Evolutionary conservation across 306 rosid species (phyloP).

Genomic region (Luffa acutangula): DNA sequence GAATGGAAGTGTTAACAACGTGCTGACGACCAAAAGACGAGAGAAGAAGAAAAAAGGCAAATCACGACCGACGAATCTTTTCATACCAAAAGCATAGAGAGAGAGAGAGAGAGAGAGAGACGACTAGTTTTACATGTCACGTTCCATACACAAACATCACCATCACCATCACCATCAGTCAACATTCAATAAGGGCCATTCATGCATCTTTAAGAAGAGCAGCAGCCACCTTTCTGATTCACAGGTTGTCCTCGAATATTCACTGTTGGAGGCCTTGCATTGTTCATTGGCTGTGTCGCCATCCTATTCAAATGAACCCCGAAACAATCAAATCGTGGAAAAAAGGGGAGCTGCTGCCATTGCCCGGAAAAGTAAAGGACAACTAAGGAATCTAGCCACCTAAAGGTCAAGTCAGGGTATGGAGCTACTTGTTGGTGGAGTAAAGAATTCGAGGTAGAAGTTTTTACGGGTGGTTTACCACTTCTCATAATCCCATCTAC

Average conservation of each 20-base stretch:
- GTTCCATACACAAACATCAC: not conserved
- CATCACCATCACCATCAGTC: not conserved
- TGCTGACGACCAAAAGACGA: not conserved
- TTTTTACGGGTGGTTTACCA: not conserved
- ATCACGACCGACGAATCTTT: slow-evolving; percentile 1
- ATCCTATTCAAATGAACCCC: slow-evolving; percentile 39
- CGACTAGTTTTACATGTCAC: slow-evolving; percentile 4
- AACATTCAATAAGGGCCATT: not conserved
- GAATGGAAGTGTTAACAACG: slow-evolving; percentile 5
- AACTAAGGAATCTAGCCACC: not conserved
- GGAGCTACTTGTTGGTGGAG: not conserved
- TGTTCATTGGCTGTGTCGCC: slow-evolving; percentile 96
- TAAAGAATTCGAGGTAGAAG: not conserved
- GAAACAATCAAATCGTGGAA: not conserved
- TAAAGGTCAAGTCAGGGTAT: not conserved
- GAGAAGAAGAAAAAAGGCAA: not conserved
- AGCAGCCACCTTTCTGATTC: slow-evolving; percentile 14
- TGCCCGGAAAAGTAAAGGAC: not conserved
- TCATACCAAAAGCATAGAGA: slow-evolving; percentile 2
- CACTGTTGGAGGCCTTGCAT: slow-evolving; percentile 66
- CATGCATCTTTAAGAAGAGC: slow-evolving; percentile 9
- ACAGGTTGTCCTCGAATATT: slow-evolving; percentile 18
- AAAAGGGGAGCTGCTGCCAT: not conserved
- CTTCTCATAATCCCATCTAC: not conserved
- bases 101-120: not conserved